Evolutionary conservation across 352 stramenopile species (phyloP).

Genomic region (Phytophthora multivora): DNA sequence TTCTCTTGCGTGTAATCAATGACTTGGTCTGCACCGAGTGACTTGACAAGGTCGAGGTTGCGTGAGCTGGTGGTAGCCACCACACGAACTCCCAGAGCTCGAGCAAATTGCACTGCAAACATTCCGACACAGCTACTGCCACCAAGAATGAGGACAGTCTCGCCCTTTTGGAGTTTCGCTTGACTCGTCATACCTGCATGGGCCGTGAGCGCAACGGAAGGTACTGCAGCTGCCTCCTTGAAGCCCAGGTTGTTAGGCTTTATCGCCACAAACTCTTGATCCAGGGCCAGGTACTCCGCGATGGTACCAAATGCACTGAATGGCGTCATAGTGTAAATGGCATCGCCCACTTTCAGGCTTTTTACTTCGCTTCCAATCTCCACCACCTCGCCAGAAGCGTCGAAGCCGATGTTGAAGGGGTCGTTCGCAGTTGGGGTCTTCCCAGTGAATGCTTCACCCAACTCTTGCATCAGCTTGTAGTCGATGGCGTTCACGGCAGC

Average conservation of each 20-base stretch:
- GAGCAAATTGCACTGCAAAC: slow-evolving; percentile 57
- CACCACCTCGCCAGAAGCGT: slow-evolving; percentile 39
- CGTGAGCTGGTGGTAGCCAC: slow-evolving; percentile 32
- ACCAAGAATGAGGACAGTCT: slow-evolving; percentile 51
- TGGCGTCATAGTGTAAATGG: slow-evolving; percentile 25
- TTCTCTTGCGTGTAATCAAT: slow-evolving; percentile 67
- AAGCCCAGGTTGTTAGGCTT: slow-evolving; percentile 49
- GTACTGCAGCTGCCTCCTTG: slow-evolving; percentile 35
- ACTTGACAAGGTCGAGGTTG: slow-evolving; percentile 44
- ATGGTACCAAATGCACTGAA: slow-evolving; percentile 23
- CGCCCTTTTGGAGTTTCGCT: slow-evolving; percentile 19
- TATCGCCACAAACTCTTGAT: slow-evolving; percentile 22
- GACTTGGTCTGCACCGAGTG: slow-evolving; percentile 46
- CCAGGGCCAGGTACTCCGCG: slow-evolving; percentile 37
- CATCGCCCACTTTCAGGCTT: slow-evolving; percentile 29
- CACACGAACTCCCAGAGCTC: slow-evolving; percentile 25
- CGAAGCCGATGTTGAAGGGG: slow-evolving; percentile 40
- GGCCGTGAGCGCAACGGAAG: slow-evolving; percentile 29
- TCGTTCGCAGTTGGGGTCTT: slow-evolving; percentile 23
- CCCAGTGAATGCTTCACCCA: slow-evolving; percentile 20
- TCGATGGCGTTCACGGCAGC: slow-evolving; percentile 68
- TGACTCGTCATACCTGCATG: slow-evolving; percentile 30
- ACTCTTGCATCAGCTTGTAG: slow-evolving; percentile 47
- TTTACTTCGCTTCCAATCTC: slow-evolving; percentile 40
- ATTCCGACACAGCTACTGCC: slow-evolving; percentile 60